A percentile compares a stretch with the other conserved stretches of the same genome.
These are phyloP conservation scores for Solanum megistacrolobum DNA, from an alignment of 257 asterid genomes.

Conservation along the genomic window DNA sequence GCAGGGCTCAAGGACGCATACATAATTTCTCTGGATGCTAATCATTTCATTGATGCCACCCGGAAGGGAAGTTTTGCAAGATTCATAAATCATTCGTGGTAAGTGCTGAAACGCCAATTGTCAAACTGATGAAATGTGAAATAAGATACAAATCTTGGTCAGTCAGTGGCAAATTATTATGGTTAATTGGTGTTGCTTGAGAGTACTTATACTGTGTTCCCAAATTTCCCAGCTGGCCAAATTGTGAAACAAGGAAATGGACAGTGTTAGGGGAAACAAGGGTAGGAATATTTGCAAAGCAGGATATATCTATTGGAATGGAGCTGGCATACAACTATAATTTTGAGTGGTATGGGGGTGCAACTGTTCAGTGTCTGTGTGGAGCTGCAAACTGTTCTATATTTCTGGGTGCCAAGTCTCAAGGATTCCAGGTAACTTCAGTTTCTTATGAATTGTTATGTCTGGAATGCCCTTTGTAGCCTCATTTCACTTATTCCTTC, in stretches of 20 bases:
- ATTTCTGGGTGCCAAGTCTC: slow-evolving; percentile 96
- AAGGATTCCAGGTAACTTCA: slow-evolving; percentile 75
- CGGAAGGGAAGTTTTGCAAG: slow-evolving; percentile 87
- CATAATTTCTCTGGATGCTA: slow-evolving; percentile 67
- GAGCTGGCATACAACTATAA: slow-evolving; percentile 83
- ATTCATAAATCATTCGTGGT: slow-evolving; percentile 96
- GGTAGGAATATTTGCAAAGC: slow-evolving; percentile 86
- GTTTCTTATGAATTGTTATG: background rate
- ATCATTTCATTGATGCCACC: slow-evolving; percentile 77
- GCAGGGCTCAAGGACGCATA: slow-evolving; percentile 78
- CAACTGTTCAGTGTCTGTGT: slow-evolving; percentile 81
- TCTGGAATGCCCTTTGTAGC: background rate
- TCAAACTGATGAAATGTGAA: background rate
- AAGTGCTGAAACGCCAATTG: slow-evolving; percentile 12
- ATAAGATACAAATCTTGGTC: background rate
- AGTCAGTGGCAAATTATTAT: background rate
- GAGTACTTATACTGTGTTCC: background rate
- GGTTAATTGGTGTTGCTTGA: background rate
- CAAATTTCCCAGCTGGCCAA: slow-evolving; percentile 58
- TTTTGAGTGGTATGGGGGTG: slow-evolving; percentile 98
- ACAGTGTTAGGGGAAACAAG: slow-evolving; percentile 80
- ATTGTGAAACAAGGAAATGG: slow-evolving; percentile 97
- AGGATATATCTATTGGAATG: slow-evolving; percentile 57
- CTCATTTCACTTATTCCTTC: background rate
- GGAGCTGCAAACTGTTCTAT: slow-evolving; percentile 82